Base-by-base conservation (phyloP, 306 rosid genomes). In the Corylus americana region DNA sequence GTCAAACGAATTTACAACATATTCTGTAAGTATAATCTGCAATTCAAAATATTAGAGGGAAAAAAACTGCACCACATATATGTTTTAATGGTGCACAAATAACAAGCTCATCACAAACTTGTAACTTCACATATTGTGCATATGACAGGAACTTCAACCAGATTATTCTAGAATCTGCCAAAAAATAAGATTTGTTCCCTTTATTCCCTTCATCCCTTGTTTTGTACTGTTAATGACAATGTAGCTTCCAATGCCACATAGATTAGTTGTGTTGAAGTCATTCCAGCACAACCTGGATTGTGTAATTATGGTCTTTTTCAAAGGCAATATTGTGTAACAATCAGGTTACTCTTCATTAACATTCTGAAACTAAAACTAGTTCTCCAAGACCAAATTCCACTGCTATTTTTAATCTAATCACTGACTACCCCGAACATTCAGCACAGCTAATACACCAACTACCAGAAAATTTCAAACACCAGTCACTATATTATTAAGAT, bases 261-360 rank as follows among this genome's bases (percentile, higher is more conserved):
- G 27, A 12, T 49, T 11, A 49, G 53, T 49, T 49, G 25, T 59
- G 66, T 10, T 10, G 31, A 16, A 39, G 27, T 67, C 25, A 39
- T 67, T 17, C 17, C 51, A 42, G 1, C 14, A n/a, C 7, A 42
- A 42, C 72, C 72, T 67, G 31, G 25, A 44, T 67, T 39, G 51
- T 39, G 6, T n/a, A 67, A 67, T 42, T 39, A 14, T 4, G 50
- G 29, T n/a, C 51, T 0, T 67, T 39, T 8, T 2, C 10, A 20
- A 67, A 9, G 50, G 72, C 27, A 67, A 39, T 2, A 67, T 42
- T 44, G 17, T 20, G 16, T 59, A 25, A 59, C 64, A 59, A 42
- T 67, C 72, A 67, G 50, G 72, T 67, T n/a, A 59, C 35, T 64
- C 48, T 31, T 64, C 70, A 39, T 39, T 17, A 39, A 17, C 25